phyloP scores from a whole-genome alignment of 768 basidiomycete species.

The Tulasnella sp. region DNA sequence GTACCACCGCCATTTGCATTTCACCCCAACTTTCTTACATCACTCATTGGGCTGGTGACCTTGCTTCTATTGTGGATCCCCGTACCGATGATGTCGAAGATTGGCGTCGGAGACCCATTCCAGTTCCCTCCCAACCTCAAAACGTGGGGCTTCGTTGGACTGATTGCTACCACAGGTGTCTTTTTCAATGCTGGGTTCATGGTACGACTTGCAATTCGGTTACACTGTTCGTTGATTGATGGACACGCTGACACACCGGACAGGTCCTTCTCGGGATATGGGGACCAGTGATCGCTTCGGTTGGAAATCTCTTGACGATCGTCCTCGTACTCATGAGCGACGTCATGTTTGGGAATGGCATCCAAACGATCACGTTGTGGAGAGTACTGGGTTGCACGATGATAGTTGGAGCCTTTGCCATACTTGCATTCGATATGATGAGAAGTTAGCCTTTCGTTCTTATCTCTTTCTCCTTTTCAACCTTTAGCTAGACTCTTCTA shows the following conservation, averaged over 20 bases:
- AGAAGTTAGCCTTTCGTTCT: no score
- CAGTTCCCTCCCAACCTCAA: conserved; percentile 39
- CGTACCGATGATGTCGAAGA: conserved; percentile 1
- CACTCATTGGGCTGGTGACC: conserved; percentile 15
- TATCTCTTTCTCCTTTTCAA: no score
- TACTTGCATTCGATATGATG: conserved; percentile 63
- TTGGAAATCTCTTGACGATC: conserved; percentile 89
- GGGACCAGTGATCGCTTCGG: conserved; percentile 80
- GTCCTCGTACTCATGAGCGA: conserved; percentile 78
- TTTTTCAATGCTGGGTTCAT: conserved; percentile 78
- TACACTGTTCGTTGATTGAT: no score
- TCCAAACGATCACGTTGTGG: conserved; percentile 51
- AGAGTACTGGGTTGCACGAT: conserved; percentile 64
- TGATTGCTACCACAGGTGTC: conserved; percentile 59
- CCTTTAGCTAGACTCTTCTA: no score
- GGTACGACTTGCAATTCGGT: no score
- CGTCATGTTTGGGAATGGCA: conserved; percentile 51
- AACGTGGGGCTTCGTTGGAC: conserved; percentile 42
- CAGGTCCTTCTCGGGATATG: conserved; percentile 75
- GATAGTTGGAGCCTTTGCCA: conserved; percentile 72
- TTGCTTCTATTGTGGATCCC: conserved; percentile 16
- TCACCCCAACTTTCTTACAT: conserved; percentile 18
- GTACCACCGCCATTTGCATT: conserved; percentile 14
- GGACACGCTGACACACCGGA: no score
- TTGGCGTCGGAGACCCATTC: conserved; percentile 12